Conservation (phyloP, 2,329 filamentous ascomycete species). For the Alternaria rosae region DNA sequence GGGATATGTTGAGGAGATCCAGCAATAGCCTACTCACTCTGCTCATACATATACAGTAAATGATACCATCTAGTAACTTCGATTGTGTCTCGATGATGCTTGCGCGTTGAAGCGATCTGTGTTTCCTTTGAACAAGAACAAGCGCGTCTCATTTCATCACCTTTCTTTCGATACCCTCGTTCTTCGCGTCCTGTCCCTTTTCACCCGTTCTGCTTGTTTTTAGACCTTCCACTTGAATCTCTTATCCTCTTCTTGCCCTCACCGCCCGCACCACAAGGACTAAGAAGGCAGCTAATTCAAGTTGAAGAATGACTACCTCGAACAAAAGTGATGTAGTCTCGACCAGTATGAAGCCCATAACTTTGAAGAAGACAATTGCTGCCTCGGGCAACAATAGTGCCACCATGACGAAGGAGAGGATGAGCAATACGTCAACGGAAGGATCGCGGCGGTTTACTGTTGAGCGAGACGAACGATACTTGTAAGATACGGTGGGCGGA, state of each 20-base stretch:
- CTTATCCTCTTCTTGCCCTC: no score
- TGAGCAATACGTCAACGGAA: not conserved
- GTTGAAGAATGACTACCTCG: not conserved
- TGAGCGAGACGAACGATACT: not conserved
- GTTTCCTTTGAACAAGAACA: not conserved
- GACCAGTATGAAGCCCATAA: not conserved
- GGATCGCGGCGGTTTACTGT: not conserved
- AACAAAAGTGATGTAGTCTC: not conserved
- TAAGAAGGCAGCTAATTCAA: not conserved
- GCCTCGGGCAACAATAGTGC: not conserved
- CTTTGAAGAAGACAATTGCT: accelerated
- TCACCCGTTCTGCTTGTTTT: not conserved
- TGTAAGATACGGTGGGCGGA: not conserved
- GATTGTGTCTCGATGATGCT: not conserved
- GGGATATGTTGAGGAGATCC: slow-evolving; percentile 69
- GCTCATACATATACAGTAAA: not conserved
- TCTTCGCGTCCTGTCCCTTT: not conserved
- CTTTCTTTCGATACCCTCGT: not conserved
- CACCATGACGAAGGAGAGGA: not conserved
- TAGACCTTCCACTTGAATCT: no score
- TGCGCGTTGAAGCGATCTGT: not conserved
- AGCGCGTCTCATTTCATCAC: not conserved
- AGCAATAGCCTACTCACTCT: not conserved
- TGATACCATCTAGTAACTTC: not conserved
- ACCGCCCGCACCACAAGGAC: not conserved